Conservation (phyloP, 2,329 filamentous ascomycete species). For the Botryotinia globosa region DNA sequence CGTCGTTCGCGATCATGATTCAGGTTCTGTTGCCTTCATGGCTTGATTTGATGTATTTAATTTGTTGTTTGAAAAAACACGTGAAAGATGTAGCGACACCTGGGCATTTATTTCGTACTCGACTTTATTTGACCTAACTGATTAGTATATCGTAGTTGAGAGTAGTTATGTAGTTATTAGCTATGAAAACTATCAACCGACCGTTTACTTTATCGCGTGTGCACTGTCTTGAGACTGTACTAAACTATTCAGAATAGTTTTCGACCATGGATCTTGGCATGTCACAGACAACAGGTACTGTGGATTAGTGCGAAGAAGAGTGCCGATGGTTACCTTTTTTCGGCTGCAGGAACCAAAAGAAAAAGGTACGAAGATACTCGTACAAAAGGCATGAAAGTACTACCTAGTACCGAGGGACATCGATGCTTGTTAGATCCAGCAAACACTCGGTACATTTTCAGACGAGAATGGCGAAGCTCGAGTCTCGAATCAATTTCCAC, state of each 20-base stretch:
- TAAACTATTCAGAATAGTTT: not conserved
- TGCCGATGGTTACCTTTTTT: slow-evolving; percentile 3
- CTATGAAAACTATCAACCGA: not conserved
- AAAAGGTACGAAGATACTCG: not conserved
- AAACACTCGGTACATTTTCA: not conserved
- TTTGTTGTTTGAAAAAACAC: not conserved
- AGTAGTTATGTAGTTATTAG: not conserved
- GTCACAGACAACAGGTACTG: not conserved
- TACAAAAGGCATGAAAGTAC: not conserved
- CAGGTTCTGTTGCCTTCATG: not conserved
- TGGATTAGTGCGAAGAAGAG: not conserved
- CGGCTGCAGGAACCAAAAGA: not conserved
- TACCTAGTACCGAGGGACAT: not conserved
- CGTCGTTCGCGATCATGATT: not conserved
- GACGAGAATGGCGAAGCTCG: not conserved
- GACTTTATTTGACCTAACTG: not conserved
- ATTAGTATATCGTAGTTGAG: too few relatives aligned
- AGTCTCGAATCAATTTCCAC: not conserved
- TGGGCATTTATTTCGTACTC: not conserved
- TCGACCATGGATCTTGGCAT: not conserved
- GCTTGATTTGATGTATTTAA: not conserved
- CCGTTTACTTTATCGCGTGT: not conserved
- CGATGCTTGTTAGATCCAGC: not conserved
- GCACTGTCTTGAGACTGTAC: not conserved
- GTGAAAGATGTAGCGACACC: too few relatives aligned